A percentile compares a stretch with the other conserved stretches of the same genome.
These are phyloP conservation scores for Eucalyptus virginea DNA, from an alignment of 345 rosid species.

Conservation along the genomic window DNA sequence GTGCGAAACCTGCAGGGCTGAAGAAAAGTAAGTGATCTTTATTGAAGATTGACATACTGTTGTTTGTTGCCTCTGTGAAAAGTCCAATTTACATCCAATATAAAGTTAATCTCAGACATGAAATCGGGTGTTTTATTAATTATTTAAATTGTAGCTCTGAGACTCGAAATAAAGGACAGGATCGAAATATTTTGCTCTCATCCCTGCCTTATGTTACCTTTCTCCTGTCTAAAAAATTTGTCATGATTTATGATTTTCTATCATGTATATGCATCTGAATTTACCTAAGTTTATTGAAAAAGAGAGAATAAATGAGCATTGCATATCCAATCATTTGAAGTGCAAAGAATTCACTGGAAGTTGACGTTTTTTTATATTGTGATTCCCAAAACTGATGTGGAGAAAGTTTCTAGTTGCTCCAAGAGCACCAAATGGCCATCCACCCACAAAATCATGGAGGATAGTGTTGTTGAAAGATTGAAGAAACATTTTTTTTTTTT, in stretches of 20 bases:
- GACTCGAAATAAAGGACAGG: not conserved
- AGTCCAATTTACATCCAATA: not conserved
- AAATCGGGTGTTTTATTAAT: not conserved
- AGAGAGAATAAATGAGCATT: not conserved
- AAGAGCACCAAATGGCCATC: not conserved
- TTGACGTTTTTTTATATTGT: not conserved
- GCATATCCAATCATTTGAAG: not conserved
- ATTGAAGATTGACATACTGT: not conserved
- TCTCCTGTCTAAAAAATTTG: not conserved
- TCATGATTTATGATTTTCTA: not conserved
- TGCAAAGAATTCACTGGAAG: not conserved
- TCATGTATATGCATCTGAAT: not conserved
- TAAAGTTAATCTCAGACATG: not conserved
- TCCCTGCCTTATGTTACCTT: not conserved
- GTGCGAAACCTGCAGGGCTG: constrained; percentile 89
- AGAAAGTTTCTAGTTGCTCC: not conserved
- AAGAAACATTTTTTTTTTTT: not conserved
- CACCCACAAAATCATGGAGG: not conserved
- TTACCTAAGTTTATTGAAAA: not conserved
- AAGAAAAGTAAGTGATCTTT: constrained; percentile 63
- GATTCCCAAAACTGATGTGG: not conserved
- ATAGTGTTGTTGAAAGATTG: not conserved
- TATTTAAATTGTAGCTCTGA: not conserved
- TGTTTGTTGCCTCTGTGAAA: not conserved
- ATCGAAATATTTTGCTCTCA: not conserved